Evolutionary conservation across 2,329 filamentous ascomycete species (phyloP).

Genomic region (Fusarium decemcellulare): DNA sequence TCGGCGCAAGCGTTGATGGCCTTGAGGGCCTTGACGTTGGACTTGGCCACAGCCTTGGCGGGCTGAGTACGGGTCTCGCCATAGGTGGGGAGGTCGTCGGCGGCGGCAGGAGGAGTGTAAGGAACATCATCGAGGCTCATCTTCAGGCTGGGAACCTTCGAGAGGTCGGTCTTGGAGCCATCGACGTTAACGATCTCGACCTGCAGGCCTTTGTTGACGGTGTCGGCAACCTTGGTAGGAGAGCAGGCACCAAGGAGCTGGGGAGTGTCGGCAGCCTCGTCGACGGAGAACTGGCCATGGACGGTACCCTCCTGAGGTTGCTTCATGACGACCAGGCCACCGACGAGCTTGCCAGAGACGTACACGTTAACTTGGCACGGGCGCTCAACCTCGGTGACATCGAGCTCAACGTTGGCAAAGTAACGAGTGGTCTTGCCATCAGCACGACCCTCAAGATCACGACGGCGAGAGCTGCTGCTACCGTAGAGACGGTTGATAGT

Average conservation of each 20-base stretch:
- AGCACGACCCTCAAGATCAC: constrained; percentile 33
- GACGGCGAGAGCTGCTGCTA: constrained; percentile 25
- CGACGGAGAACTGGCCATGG: constrained; percentile 56
- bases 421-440: constrained; percentile 47
- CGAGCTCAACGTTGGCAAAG: constrained; percentile 53
- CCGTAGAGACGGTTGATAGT: constrained; percentile 54
- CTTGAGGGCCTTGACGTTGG: constrained; percentile 37
- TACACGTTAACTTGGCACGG: constrained; percentile 54
- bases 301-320: constrained; percentile 51
- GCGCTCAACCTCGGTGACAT: constrained; percentile 53
- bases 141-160: constrained; percentile 53
- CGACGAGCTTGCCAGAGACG: constrained; percentile 50
- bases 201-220: constrained; percentile 47
- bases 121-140: constrained; percentile 49
- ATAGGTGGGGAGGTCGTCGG: constrained; percentile 49
- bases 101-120: constrained; percentile 43
- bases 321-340: constrained; percentile 54
- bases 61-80: constrained; percentile 34
- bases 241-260: constrained; percentile 60
- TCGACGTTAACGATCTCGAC: constrained; percentile 53
- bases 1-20: constrained; percentile 35
- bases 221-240: constrained; percentile 43
- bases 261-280: constrained; percentile 74
- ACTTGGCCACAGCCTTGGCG: constrained; percentile 35
- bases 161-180: constrained; percentile 55